Conservation (phyloP, 108 stramenopile species). For the Thalassiosira profunda region DNA sequence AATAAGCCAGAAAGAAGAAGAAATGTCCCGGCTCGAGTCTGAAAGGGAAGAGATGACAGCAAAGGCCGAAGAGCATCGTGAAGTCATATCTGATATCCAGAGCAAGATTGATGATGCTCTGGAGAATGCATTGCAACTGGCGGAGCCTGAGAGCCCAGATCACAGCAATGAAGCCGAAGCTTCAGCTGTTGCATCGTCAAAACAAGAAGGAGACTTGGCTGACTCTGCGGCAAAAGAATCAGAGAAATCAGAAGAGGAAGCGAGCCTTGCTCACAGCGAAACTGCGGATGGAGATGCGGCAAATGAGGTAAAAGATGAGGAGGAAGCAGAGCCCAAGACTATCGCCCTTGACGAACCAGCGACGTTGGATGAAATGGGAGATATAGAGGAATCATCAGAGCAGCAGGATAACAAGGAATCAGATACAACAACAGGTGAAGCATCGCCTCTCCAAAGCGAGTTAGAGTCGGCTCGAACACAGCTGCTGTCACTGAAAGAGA, state of each 20-base stretch:
- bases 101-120: constrained; percentile 9
- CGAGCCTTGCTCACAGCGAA: background rate
- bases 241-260: background rate
- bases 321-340: background rate
- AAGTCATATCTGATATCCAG: constrained; percentile 5
- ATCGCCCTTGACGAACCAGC: background rate
- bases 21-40: constrained; percentile 14
- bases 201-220: no score
- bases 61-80: background rate
- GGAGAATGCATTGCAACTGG: background rate
- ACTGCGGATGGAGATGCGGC: background rate
- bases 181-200: no score
- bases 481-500: background rate
- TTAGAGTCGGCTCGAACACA: background rate
- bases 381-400: background rate
- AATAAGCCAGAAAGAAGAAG: background rate
- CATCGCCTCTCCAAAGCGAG: background rate
- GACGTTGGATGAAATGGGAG: background rate
- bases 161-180: background rate
- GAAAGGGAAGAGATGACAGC: constrained; percentile 11
- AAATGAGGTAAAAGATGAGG: background rate
- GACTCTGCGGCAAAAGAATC: no score
- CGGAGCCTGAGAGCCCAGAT: background rate
- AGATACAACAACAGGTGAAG: background rate
- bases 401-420: background rate